phyloP scores from a whole-genome alignment of 768 basidiomycete species.

The Boletus huronensis region DNA sequence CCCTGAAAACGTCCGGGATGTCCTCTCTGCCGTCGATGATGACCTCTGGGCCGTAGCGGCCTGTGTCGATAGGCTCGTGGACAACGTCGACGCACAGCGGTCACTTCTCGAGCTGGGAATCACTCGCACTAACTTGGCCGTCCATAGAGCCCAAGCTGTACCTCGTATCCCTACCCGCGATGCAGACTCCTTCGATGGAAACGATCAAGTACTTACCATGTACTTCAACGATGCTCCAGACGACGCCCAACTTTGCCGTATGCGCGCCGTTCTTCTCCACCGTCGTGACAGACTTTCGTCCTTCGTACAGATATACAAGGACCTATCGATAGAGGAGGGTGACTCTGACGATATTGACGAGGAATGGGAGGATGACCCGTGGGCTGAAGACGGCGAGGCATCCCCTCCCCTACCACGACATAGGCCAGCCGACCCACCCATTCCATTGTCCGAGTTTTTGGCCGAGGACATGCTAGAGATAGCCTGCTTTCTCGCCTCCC shows the following conservation, averaged over 20 bases:
- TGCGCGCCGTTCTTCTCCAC: constrained; percentile 66
- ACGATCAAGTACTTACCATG: constrained; percentile 34
- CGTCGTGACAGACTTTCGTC: constrained; percentile 70
- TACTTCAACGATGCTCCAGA: constrained; percentile 56
- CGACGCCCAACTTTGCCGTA: constrained; percentile 60
- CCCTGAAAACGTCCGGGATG: constrained; percentile 41
- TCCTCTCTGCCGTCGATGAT: constrained; percentile 52
- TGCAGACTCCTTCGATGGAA: constrained; percentile 15
- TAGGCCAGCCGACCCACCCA: constrained; percentile 34
- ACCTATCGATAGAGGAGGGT: constrained; percentile 28
- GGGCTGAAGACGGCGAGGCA: constrained; percentile 51
- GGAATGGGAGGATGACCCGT: constrained; percentile 58
- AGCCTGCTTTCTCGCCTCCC: constrained; percentile 65
- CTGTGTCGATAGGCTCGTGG: constrained; percentile 62
- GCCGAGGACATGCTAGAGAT: constrained; percentile 50
- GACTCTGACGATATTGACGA: constrained; percentile 35
- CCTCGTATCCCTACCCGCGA: constrained; percentile 24
- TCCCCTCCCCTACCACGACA: constrained; percentile 18
- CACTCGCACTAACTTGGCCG: constrained; percentile 48
- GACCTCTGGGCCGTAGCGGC: constrained; percentile 81
- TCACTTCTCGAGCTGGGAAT: constrained; percentile 63
- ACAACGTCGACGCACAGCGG: constrained; percentile 52
- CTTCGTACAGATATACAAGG: constrained; percentile 59
- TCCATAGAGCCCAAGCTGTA: constrained; percentile 44
- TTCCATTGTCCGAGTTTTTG: constrained; percentile 67